A percentile compares a stretch with the other conserved stretches of the same genome.
These are phyloP conservation scores for Puccinia novopanici DNA, from an alignment of 1,284 basidiomycete genomes.

Conservation along the genomic window DNA sequence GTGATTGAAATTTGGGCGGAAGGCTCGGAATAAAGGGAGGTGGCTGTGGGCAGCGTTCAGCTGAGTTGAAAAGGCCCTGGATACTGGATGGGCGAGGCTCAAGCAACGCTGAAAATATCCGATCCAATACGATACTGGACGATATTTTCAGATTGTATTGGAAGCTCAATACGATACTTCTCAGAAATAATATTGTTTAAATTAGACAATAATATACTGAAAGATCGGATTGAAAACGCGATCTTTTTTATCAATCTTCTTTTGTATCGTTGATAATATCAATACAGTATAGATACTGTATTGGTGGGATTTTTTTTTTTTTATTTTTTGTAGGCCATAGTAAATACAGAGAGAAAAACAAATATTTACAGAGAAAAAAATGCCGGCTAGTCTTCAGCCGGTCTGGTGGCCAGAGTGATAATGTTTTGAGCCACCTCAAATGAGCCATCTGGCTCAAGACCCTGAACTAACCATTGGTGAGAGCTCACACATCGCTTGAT, in stretches of 20 bases:
- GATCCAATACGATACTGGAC: not conserved
- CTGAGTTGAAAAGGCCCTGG: too few species aligned
- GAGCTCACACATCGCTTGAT: slow-evolving; percentile 7
- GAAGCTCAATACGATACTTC: not conserved
- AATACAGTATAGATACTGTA: not conserved
- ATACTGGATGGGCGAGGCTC: not conserved
- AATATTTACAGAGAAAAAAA: too few species aligned
- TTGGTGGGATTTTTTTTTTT: not conserved
- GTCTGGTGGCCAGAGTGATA: not conserved
- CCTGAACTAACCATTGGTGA: slow-evolving; percentile 3
- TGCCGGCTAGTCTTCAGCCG: too few species aligned
- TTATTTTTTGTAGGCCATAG: not conserved
- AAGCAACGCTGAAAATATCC: not conserved
- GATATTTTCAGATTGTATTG: not conserved
- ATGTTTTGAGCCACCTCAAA: not conserved
- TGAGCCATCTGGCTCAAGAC: not conserved
- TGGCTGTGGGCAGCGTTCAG: too few species aligned
- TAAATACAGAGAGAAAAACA: not conserved
- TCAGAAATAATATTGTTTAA: not conserved
- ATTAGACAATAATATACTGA: not conserved
- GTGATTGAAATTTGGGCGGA: too few species aligned
- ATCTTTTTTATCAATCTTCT: not conserved
- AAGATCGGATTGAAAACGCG: not conserved
- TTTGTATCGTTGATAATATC: not conserved
- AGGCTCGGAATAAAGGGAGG: too few species aligned